Evolutionary conservation across 2,329 filamentous ascomycete genomes (phyloP), one percentile per base, ranked within the genome.

Genomic region (Alternaria ethzedia): DNA sequence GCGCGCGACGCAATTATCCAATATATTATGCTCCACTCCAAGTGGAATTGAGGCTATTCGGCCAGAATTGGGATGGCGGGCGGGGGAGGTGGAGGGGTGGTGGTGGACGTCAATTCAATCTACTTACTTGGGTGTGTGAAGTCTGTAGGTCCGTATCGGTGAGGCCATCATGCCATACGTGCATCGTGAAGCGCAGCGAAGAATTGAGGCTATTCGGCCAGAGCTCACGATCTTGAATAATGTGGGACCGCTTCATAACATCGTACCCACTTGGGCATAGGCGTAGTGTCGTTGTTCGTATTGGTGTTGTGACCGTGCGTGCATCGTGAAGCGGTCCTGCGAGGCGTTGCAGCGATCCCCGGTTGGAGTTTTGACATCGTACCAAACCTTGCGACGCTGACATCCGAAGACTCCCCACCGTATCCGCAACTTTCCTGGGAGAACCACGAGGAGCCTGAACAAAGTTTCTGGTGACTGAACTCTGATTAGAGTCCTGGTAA

Each of bases 21-120:
- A 55, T 56, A 63, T 45, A 56, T 56, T 56, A 47, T 43, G 28
- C 47, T 63, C 60, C 60, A 63, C 60, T 50, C 28, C 28, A 30
- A 12, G 30, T n/a, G 23, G 41, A 46, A 32, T 47, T 43, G 46
- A 41, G 41, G 17, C 26, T 51, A 30, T 54, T 30, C 54, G 44
- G 43, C 56, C 44, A 52, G 56, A 32, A 2, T 13, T 11, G 28
- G 28, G 28, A 32, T 4, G 28, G 28, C 12, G 28, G 28, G 28
- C 28, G 28, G 28, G 12, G 28, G 28, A 32, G 28, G 28, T 7
- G 28, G 28, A 13, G 28, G 28, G 28, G 28, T 3, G 28, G 28
- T 13, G 28, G 28, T 32, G 28, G 28, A 1, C 28, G 28, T 32
- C 28, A 32, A 32, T 32, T 32, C 5, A 32, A 32, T 32, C 28